These are phyloP conservation scores for Neospora caninum DNA, from an alignment of 169 alveolate genomes.

Conservation along the genomic window DNA sequence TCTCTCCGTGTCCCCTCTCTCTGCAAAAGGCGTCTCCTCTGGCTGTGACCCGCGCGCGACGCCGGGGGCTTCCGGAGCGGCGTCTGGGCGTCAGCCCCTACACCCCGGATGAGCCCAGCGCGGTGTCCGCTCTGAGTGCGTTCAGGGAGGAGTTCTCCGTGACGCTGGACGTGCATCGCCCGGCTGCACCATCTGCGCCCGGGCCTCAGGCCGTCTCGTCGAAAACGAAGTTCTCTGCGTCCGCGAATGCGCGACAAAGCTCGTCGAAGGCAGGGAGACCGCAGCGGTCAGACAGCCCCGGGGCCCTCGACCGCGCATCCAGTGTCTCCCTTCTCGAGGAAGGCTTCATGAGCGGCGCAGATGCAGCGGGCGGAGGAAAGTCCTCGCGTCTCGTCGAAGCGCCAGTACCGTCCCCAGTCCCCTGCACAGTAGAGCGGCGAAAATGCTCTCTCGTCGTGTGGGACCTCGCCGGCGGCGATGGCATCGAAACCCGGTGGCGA, in stretches of 20 bases:
- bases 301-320: not conserved
- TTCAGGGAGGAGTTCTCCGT: slow-evolving; percentile 17
- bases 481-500: slow-evolving; percentile 27
- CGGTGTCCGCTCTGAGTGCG: not conserved
- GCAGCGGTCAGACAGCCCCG: not conserved
- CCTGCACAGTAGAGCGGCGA: not conserved
- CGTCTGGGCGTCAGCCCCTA: too few relatives aligned
- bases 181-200: not conserved
- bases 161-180: slow-evolving; percentile 8
- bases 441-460: not conserved
- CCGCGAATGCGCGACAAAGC: not conserved
- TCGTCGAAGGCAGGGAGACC: not conserved
- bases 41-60: too few relatives aligned
- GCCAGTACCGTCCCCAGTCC: not conserved
- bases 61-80: too few relatives aligned
- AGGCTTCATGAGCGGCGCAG: slow-evolving; percentile 35
- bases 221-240: not conserved
- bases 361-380: not conserved
- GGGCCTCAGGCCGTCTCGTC: not conserved
- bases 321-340: not conserved
- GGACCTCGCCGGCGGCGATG: slow-evolving; percentile 33
- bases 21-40: too few relatives aligned
- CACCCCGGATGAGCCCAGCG: too few relatives aligned
- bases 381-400: not conserved
- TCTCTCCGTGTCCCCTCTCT: too few relatives aligned